Base-by-base conservation (phyloP, 352 stramenopile genomes). In the Phytophthora sansomeana region DNA sequence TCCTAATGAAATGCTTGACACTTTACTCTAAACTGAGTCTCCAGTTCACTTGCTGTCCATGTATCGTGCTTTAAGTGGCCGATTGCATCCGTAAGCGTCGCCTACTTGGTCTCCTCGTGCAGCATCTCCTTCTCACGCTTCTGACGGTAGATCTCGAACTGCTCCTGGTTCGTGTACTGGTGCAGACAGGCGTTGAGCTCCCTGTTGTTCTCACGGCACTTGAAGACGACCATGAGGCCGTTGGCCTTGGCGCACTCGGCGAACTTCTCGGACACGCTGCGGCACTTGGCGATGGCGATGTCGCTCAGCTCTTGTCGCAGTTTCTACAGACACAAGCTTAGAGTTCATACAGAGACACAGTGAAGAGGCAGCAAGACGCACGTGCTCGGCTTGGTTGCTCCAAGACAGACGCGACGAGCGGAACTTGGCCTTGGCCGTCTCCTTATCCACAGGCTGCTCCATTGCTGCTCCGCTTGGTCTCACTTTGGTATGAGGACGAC, bases 371-470 rank as follows among this genome's bases (percentile, higher is more conserved):
- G 26, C 14, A 60, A 24, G n/a, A 81, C 79, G 51, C 53, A 93
- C 83, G 44, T 95, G 84, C 59, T 93, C 84, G 4, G 86, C 86
- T 63, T 93, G 86, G 70, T 93, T 95, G 63, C 84, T 93, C 86
- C 86, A 92, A 35, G 80, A 85, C 67, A 95, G 77, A 32, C 86
- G 83, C 69, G 83, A 92, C 36, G 80, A 86, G 67, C 86, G 86
- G 63, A 89, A 91, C 24, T 74, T 64, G 53, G 85, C 75, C 76
- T 92, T 92, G 17, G 79, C 81, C 26, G 76, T 89, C 72, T 92
- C 84, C 67, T 90, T 89, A 52, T 89, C 80, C 63, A 89, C 77
- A 24, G 75, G 53, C 50, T 85, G 62, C 70, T 90, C 83, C 70
- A 75, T 75, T n/a, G n/a, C n/a, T n/a, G 14, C 19, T 63, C 24